phyloP scores from a whole-genome alignment of 2,329 filamentous ascomycete species.

The Aureobasidium sp. region DNA sequence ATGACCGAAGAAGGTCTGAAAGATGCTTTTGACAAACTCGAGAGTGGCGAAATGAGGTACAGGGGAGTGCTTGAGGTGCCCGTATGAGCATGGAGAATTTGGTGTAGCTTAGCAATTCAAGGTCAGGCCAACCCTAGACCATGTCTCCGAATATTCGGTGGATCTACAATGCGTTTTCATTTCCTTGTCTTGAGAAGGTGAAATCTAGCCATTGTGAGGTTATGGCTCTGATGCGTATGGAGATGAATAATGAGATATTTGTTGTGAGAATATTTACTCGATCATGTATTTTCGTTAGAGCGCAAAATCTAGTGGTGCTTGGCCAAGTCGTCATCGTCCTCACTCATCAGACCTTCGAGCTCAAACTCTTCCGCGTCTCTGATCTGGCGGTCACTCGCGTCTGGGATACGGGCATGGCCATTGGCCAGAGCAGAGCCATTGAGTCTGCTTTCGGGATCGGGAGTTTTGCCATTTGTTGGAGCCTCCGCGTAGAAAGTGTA shows the following conservation, averaged over 20 bases:
- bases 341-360: slow-evolving; percentile 80
- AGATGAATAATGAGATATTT: neutral
- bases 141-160: too few relatives aligned
- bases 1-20: slow-evolving; percentile 35
- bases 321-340: slow-evolving; percentile 61
- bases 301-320: neutral
- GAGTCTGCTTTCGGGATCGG: slow-evolving; percentile 26
- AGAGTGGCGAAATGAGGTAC: slow-evolving; percentile 40
- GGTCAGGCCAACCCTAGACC: too few relatives aligned
- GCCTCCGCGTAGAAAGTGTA: slow-evolving; percentile 62
- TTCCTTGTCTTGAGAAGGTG: neutral
- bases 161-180: neutral
- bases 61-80: slow-evolving; percentile 32
- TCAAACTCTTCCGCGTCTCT: slow-evolving; percentile 89
- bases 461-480: slow-evolving; percentile 29
- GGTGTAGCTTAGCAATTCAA: too few relatives aligned
- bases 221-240: too few relatives aligned
- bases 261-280: neutral
- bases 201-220: neutral
- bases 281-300: neutral
- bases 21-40: slow-evolving; percentile 35
- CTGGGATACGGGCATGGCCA: slow-evolving; percentile 39
- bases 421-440: slow-evolving; percentile 30
- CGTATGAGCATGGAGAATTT: neutral
- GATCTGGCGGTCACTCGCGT: slow-evolving; percentile 48